Base-by-base conservation (phyloP, 441 rosid species). In the Erysimum cheiri region DNA sequence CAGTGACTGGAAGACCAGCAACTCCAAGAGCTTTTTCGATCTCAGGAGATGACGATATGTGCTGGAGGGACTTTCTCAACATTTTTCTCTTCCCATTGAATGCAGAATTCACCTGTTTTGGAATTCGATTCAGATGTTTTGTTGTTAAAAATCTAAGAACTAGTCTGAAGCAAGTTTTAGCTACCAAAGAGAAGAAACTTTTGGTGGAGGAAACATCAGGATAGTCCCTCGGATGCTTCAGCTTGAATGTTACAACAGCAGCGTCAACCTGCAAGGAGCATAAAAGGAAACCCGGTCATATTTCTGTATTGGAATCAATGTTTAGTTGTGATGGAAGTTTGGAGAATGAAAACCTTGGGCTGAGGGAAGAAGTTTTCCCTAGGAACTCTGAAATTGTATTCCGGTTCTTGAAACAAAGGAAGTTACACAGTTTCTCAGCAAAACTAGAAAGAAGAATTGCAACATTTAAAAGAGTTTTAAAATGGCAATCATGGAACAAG, bases 131-230 rank as follows among this genome's bases (percentile, higher is more conserved):
- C 48, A 63, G 68, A 55, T 53, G 46, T 60, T 58, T 50, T 58
- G 22, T 17, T 56, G 52, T 36, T 39, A 19, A 31, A 46, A 65
- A 60, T 4, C 9, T 8, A 62, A 26, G 4, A 12, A 41, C 36
- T 14, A 62, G 52, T 43, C 3, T 65, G 48, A 66, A 58, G 24
- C 44, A 60, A 52, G 70, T 47, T 40, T 72, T 35, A 67, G 80
- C 39, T 57, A 91, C 98, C 98, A 88, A 78, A 49, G 98, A 87
- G 83, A 94, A 94, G 87, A 94, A 94, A 77, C 92, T 88, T 76
- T 84, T 84, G 12, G 76, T 67, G 66, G 97, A 91, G 49, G 85
- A 73, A 72, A 94, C 98, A 8, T 84, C 67, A 12, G 96, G 98
- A 82, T 94, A 94, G 39, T 92, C 85, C 26, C 73, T 72, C 49